A percentile compares a stretch with the other conserved stretches of the same genome.
These are phyloP conservation scores for Cymbidium sinense DNA, from an alignment of 106 monocot genomes.

Conservation along the genomic window DNA sequence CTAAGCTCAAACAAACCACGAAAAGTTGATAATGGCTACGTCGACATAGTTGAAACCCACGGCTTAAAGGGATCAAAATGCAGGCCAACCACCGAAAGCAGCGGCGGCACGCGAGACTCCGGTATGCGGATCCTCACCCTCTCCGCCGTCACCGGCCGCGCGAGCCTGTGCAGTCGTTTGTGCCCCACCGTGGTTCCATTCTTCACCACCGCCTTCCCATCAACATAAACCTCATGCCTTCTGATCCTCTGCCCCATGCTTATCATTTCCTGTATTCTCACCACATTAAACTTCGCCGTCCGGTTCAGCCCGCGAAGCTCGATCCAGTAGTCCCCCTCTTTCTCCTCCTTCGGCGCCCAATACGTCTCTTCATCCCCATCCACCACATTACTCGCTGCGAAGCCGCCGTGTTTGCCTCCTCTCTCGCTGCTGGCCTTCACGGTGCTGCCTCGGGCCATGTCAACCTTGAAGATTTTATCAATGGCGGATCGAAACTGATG, in stretches of 20 bases:
- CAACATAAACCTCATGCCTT: slow-evolving; percentile 41
- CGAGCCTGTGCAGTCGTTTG: slow-evolving; percentile 69
- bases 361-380: slow-evolving; percentile 43
- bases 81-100: slow-evolving; percentile 58
- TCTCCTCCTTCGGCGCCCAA: slow-evolving; percentile 42
- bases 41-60: too few relatives aligned
- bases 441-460: slow-evolving; percentile 36
- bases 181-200: slow-evolving; percentile 78
- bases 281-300: slow-evolving; percentile 48
- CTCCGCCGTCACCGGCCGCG: slow-evolving; percentile 17
- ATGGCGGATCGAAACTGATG: slow-evolving; percentile 59
- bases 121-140: slow-evolving; percentile 42
- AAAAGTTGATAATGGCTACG: too few relatives aligned
- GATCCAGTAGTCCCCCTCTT: slow-evolving; percentile 34
- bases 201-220: slow-evolving; percentile 41
- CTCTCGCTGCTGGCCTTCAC: slow-evolving; percentile 65
- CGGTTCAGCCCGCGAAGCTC: slow-evolving; percentile 23
- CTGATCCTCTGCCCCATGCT: slow-evolving; percentile 68
- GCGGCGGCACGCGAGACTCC: slow-evolving; percentile 41
- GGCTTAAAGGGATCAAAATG: slow-evolving; percentile 53
- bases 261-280: slow-evolving; percentile 72
- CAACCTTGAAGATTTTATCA: slow-evolving; percentile 39
- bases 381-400: slow-evolving; percentile 40
- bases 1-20: too few relatives aligned
- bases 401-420: slow-evolving; percentile 40